These are phyloP conservation scores for Mentha longifolia DNA, from an alignment of 257 asterid species.

Conservation along the genomic window DNA sequence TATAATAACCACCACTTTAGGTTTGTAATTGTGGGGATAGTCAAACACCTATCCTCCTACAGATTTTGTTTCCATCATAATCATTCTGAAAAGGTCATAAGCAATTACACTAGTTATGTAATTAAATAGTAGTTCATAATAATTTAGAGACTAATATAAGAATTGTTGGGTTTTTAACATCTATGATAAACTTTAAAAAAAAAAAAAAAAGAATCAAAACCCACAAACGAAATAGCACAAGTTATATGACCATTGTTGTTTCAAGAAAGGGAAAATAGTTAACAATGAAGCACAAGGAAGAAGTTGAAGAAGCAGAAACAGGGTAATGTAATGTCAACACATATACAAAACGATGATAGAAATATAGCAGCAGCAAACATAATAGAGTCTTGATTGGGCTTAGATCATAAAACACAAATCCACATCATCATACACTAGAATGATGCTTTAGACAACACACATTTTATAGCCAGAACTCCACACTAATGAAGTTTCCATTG, in stretches of 20 bases:
- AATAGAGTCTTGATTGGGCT: background rate
- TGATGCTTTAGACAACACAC: conserved; percentile 10
- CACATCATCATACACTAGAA: conserved; percentile 16
- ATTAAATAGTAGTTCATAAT: no score
- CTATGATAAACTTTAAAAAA: no score
- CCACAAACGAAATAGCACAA: no score
- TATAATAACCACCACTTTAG: conserved; percentile 18
- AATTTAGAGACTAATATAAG: no score
- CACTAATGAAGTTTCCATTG: conserved; percentile 29
- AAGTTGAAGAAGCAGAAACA: background rate
- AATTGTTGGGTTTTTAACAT: no score
- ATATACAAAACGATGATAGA: background rate
- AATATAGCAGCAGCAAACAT: conserved; percentile 25
- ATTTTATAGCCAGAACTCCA: conserved; percentile 27
- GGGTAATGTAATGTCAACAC: background rate
- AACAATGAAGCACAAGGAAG: background rate
- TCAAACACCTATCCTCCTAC: conserved; percentile 22
- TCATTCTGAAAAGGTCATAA: background rate
- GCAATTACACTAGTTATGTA: background rate
- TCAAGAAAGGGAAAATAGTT: no score
- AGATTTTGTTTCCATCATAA: background rate
- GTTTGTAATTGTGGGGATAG: conserved; percentile 34
- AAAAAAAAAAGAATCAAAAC: no score
- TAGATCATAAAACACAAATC: conserved; percentile 29
- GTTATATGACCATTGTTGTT: no score